A percentile compares a stretch with the other conserved stretches of the same genome.
Evolutionary conservation across 768 basidiomycete genomes (phyloP).

Genomic region (Leccinellum albellum): DNA sequence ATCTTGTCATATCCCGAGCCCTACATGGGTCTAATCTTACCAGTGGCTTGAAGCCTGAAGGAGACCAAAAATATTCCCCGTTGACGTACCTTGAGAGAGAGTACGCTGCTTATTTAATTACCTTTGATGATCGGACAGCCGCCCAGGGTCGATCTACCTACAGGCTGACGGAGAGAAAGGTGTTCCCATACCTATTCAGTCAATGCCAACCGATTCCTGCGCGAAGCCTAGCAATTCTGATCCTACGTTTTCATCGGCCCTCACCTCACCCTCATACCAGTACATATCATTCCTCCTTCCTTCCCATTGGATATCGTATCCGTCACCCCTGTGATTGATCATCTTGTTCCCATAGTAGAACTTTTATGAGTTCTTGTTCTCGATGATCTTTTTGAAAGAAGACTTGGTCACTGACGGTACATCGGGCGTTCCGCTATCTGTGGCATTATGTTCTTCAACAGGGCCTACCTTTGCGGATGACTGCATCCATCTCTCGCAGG

Average conservation of each 20-base stretch:
- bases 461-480: constrained; percentile 59
- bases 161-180: constrained; percentile 83
- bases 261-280: no score
- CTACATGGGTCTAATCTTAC: not conserved
- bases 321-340: not conserved
- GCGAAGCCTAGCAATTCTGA: no score
- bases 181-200: constrained; percentile 82
- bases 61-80: constrained; percentile 63
- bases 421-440: constrained; percentile 21
- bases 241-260: no score
- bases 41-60: not conserved
- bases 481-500: no score
- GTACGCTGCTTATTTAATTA: constrained; percentile 31
- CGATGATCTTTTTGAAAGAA: not conserved
- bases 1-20: no score
- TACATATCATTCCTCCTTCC: no score
- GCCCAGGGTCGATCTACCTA: not conserved
- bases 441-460: constrained; percentile 36
- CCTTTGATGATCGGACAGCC: not conserved
- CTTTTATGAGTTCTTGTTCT: not conserved
- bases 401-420: not conserved
- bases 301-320: not conserved
- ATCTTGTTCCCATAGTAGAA: not conserved
- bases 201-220: constrained; percentile 53
- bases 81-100: constrained; percentile 86